A percentile compares a stretch with the other conserved stretches of the same genome.
These are phyloP conservation scores for Aspergillus tanneri DNA, from an alignment of 2,329 filamentous ascomycete species.

Conservation along the genomic window DNA sequence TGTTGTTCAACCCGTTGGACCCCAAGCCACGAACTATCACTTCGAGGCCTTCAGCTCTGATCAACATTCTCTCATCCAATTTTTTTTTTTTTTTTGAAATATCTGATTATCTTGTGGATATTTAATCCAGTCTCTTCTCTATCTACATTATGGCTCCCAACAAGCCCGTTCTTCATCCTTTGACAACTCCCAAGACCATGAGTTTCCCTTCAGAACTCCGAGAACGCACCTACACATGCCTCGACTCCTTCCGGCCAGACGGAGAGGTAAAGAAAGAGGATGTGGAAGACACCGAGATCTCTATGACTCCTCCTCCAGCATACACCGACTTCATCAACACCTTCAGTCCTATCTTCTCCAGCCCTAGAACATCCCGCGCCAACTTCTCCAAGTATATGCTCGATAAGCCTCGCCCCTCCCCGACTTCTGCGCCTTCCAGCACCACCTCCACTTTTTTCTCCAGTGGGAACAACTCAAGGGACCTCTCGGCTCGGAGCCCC, in stretches of 20 bases:
- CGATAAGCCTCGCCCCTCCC: constrained; percentile 30
- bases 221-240: constrained; percentile 55
- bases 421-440: constrained; percentile 39
- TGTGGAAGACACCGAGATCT: constrained; percentile 67
- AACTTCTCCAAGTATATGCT: constrained; percentile 49
- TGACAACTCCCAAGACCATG: constrained; percentile 44
- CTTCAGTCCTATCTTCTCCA: constrained; percentile 69
- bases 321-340: constrained; percentile 91
- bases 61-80: not conserved
- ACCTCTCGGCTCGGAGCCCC: constrained; percentile 44
- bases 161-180: constrained; percentile 38
- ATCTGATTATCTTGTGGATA: not conserved
- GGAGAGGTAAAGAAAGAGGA: constrained; percentile 34
- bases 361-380: constrained; percentile 59
- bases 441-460: constrained; percentile 43
- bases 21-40: not conserved
- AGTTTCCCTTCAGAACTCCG: constrained; percentile 56
- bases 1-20: not conserved
- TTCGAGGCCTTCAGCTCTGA: not conserved
- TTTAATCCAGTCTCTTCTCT: not conserved
- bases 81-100: too few relatives aligned
- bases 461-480: not conserved
- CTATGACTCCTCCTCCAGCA: constrained; percentile 82
- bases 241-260: constrained; percentile 64
- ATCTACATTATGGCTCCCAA: constrained; percentile 22